These are phyloP conservation scores for Styphnolobium japonicum DNA, from an alignment of 306 rosid genomes.

Conservation along the genomic window DNA sequence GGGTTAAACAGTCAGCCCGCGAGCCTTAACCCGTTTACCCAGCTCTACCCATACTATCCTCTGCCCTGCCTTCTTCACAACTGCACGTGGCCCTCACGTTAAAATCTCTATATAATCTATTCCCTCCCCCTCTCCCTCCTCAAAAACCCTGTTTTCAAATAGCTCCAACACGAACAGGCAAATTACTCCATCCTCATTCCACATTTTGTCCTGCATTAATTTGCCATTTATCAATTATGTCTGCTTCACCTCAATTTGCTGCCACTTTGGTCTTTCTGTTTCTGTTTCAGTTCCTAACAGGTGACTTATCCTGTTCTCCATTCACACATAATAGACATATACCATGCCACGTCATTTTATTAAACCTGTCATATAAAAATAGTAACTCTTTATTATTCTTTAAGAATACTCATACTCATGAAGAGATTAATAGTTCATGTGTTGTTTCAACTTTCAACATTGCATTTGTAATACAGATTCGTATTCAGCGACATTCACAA, in stretches of 20 bases:
- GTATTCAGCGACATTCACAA: constrained; percentile 52
- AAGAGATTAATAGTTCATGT: not conserved
- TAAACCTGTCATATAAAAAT: too few species aligned
- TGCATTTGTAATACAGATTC: constrained; percentile 25
- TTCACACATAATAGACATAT: not conserved
- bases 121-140: not conserved
- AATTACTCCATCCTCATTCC: not conserved
- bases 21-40: too few species aligned
- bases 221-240: not conserved
- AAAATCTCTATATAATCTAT: constrained; percentile 13
- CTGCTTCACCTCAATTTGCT: constrained; percentile 28
- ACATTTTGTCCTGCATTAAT: not conserved
- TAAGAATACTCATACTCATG: not conserved
- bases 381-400: not conserved
- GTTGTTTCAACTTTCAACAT: not conserved
- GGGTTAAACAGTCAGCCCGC: too few species aligned
- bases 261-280: not conserved
- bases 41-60: too few species aligned
- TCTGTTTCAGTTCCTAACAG: constrained; percentile 32
- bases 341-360: not conserved
- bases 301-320: constrained; percentile 2
- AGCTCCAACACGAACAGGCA: not conserved
- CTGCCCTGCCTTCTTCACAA: not conserved
- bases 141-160: not conserved
- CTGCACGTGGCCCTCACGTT: constrained; percentile 15